Evolutionary conservation across 352 stramenopile species (phyloP).

Genomic region (Globisporangium perplexum): DNA sequence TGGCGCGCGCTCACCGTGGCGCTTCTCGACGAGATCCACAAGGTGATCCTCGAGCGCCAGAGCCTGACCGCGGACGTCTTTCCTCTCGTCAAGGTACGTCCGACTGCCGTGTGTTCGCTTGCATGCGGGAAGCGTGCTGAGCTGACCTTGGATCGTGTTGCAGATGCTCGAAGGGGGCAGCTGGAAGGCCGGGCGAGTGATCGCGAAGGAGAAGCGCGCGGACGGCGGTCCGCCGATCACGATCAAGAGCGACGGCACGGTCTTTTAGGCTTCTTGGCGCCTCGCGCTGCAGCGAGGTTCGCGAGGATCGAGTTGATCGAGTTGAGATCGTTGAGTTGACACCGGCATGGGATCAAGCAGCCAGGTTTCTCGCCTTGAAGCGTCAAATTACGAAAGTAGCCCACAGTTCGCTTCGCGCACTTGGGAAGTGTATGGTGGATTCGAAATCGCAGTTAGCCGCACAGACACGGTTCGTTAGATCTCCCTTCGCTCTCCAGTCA

Average conservation of each 20-base stretch:
- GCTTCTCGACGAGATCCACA: slow-evolving; percentile 73
- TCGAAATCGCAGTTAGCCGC: background rate
- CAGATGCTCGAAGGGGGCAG: slow-evolving; percentile 83
- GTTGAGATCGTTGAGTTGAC: no score
- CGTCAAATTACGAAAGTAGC: background rate
- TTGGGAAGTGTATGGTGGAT: background rate
- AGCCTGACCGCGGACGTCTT: slow-evolving; percentile 69
- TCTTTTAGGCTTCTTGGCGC: slow-evolving; percentile 51
- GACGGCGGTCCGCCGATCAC: slow-evolving; percentile 70
- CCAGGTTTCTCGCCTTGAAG: background rate
- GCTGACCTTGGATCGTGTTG: no score
- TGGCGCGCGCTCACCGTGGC: slow-evolving; percentile 82
- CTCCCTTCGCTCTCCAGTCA: background rate
- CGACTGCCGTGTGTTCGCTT: no score
- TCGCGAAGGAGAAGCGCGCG: slow-evolving; percentile 71
- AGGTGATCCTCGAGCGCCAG: slow-evolving; percentile 53
- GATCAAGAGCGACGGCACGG: slow-evolving; percentile 84
- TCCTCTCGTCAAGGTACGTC: slow-evolving; percentile 73
- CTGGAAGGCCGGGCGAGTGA: slow-evolving; percentile 79
- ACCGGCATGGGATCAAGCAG: no score
- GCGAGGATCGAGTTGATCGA: no score
- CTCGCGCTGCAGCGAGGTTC: no score
- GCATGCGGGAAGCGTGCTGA: no score
- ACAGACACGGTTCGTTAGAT: background rate
- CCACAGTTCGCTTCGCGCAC: background rate